Evolutionary conservation across 192 early-diverging fungal species (phyloP).

Genomic region (Coemansia reversa): DNA sequence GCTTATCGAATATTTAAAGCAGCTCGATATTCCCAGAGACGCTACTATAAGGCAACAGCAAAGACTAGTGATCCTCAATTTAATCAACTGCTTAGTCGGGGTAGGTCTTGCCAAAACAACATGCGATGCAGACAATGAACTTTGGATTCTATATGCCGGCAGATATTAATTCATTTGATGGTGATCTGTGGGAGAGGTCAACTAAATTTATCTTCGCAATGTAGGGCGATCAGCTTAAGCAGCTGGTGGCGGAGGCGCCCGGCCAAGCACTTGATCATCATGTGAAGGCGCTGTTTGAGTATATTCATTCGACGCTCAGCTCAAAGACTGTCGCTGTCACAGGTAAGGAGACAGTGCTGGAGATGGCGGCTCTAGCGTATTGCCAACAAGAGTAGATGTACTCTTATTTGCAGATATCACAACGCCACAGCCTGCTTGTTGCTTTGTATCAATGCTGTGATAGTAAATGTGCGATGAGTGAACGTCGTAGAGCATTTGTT

Average conservation of each 20-base stretch:
- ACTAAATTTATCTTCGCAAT: neutral
- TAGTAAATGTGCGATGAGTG: too few relatives aligned
- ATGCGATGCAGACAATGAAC: too few relatives aligned
- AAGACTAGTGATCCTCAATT: conserved; percentile 28
- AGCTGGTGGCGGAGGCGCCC: conserved; percentile 26
- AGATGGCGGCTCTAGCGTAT: too few relatives aligned
- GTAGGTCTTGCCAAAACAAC: conserved; percentile 12
- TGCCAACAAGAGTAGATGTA: too few relatives aligned
- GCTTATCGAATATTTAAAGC: conserved; percentile 14
- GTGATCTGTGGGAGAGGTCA: neutral
- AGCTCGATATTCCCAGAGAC: conserved; percentile 4
- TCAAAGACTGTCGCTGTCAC: neutral
- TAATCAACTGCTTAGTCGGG: conserved; percentile 25
- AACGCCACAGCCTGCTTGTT: neutral
- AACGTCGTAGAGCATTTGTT: too few relatives aligned
- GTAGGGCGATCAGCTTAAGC: conserved; percentile 34
- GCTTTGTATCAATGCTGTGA: too few relatives aligned
- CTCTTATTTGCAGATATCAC: neutral
- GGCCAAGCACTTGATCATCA: conserved; percentile 36
- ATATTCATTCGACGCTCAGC: conserved; percentile 10
- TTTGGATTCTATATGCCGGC: neutral
- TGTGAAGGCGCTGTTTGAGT: conserved; percentile 32
- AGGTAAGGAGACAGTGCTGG: neutral
- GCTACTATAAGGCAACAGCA: conserved; percentile 16
- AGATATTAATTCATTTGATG: conserved; percentile 1